Percentiles rank a stretch among this genome's conserved stretches.
phyloP scores from a whole-genome alignment of 129 eudicot species.

The Oenanthe sinensis region DNA sequence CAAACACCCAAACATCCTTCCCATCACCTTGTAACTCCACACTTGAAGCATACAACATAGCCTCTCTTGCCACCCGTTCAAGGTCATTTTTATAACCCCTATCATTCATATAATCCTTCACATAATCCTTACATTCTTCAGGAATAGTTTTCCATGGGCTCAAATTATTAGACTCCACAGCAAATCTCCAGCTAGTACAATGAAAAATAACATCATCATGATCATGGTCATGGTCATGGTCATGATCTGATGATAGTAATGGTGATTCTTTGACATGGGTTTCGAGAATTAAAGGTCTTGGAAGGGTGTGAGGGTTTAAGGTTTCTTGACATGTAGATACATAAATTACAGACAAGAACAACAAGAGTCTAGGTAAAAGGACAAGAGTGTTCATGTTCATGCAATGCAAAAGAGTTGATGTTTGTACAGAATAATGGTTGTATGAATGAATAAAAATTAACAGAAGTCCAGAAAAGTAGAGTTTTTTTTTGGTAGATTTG shows the following conservation, averaged over 20 bases:
- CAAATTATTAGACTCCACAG: conserved; percentile 73
- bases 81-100: conserved; percentile 51
- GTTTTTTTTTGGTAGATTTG: neutral
- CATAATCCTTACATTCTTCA: conserved; percentile 58
- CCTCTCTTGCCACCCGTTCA: conserved; percentile 62
- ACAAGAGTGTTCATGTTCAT: neutral
- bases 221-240: neutral
- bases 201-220: conserved; percentile 26
- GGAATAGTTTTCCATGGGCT: conserved; percentile 89
- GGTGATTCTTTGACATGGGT: conserved; percentile 19
- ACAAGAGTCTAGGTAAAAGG: neutral
- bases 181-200: conserved; percentile 89
- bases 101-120: conserved; percentile 51
- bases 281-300: conserved; percentile 56
- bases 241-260: neutral
- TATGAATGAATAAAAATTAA: no score
- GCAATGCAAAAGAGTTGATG: neutral
- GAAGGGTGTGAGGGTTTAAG: conserved; percentile 28
- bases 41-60: conserved; percentile 44
- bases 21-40: conserved; percentile 49
- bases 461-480: neutral
- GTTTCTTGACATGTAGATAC: conserved; percentile 25
- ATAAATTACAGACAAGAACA: conserved; percentile 29
- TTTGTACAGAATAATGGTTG: neutral
- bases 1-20: conserved; percentile 83